These are phyloP conservation scores for Fusarium coffeatum DNA, from an alignment of 2,329 filamentous ascomycete genomes.

Conservation along the genomic window DNA sequence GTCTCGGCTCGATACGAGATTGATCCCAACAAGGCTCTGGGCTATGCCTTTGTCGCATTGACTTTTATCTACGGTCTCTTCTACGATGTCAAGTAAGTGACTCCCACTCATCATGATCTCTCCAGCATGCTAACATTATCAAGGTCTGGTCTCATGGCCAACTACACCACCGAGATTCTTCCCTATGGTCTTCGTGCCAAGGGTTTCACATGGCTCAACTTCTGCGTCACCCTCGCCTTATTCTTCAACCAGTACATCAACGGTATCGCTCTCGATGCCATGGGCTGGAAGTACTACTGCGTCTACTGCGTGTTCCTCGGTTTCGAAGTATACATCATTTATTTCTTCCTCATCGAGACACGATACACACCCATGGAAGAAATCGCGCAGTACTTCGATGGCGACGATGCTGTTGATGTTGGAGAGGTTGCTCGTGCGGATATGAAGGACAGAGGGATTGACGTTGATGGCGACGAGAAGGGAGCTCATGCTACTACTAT, in stretches of 20 bases:
- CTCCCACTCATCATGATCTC: fast-evolving
- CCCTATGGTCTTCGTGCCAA: conserved; percentile 39
- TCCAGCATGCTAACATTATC: background rate
- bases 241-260: conserved; percentile 41
- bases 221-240: conserved; percentile 25
- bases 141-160: conserved; percentile 45
- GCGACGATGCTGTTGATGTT: conserved; percentile 12
- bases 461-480: background rate
- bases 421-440: conserved; percentile 20
- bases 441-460: conserved; percentile 15
- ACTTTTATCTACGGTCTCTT: conserved; percentile 55
- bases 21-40: conserved; percentile 21
- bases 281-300: conserved; percentile 38
- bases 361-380: conserved; percentile 24
- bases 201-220: conserved; percentile 36
- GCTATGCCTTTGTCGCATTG: conserved; percentile 49
- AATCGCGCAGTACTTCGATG: conserved; percentile 22
- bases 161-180: conserved; percentile 46
- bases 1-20: conserved; percentile 45
- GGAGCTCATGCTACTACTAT: conserved; percentile 7
- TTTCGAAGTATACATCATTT: conserved; percentile 28
- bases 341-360: conserved; percentile 27
- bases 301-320: conserved; percentile 26
- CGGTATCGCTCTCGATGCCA: conserved; percentile 19
- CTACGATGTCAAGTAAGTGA: conserved; percentile 47